These are phyloP conservation scores for Pythium sp. DNA, from an alignment of 352 stramenopile genomes.

Conservation along the genomic window DNA sequence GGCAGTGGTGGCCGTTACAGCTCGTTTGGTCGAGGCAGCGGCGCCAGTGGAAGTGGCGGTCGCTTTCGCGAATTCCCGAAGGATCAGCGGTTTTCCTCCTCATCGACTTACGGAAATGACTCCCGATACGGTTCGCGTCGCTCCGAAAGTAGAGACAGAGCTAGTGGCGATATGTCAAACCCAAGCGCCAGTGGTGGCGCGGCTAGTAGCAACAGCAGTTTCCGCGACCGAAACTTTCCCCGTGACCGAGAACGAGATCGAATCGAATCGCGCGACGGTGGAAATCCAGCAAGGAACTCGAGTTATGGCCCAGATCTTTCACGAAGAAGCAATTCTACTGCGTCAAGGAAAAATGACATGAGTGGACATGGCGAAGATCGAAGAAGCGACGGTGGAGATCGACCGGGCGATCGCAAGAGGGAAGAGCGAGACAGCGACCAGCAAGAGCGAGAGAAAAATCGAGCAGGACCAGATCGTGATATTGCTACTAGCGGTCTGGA, in stretches of 20 bases:
- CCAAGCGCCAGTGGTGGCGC: constrained; percentile 3
- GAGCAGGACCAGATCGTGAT: constrained; percentile 25
- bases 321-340: constrained; percentile 15
- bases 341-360: constrained; percentile 26
- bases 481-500: constrained; percentile 14
- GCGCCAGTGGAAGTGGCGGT: constrained; percentile 17
- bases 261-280: constrained; percentile 25
- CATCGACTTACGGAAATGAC: constrained; percentile 18
- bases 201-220: constrained; percentile 17
- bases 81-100: constrained; percentile 17
- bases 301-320: constrained; percentile 21
- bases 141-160: constrained; percentile 45
- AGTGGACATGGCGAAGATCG: constrained; percentile 26
- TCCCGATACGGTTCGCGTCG: constrained; percentile 21
- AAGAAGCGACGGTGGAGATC: constrained; percentile 1
- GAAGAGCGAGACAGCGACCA: constrained; percentile 22
- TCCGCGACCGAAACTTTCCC: constrained; percentile 34
- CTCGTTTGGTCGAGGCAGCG: constrained; percentile 7
- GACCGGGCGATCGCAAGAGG: constrained; percentile 9
- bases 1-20: constrained; percentile 23
- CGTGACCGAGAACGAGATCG: constrained; percentile 29
- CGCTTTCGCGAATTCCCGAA: constrained; percentile 40
- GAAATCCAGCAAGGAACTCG: constrained; percentile 15
- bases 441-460: constrained; percentile 24
- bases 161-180: constrained; percentile 22